A percentile compares a stretch with the other conserved stretches of the same genome.
Evolutionary conservation across 257 asterid species (phyloP).

Genomic region (Ilex asprella): DNA sequence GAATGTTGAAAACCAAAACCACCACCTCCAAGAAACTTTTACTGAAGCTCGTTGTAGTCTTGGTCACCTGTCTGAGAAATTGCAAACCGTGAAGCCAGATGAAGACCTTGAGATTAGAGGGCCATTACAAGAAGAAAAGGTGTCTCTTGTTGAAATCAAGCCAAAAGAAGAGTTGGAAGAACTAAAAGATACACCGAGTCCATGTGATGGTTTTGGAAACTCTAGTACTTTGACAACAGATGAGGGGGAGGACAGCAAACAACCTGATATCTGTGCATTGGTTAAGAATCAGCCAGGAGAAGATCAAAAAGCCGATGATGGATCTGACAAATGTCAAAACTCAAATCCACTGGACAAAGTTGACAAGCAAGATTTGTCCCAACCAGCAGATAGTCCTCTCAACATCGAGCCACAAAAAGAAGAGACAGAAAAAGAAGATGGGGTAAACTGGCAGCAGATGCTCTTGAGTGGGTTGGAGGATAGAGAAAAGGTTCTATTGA

Average conservation of each 20-base stretch:
- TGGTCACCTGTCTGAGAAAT: slow-evolving; percentile 46
- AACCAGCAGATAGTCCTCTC: slow-evolving; percentile 7
- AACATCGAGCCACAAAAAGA: slow-evolving; percentile 12
- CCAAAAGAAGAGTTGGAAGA: slow-evolving; percentile 9
- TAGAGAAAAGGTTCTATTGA: slow-evolving; percentile 57
- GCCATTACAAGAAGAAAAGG: slow-evolving; percentile 13
- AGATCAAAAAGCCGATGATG: slow-evolving; percentile 9
- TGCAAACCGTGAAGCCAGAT: slow-evolving; percentile 28
- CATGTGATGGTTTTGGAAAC: background rate
- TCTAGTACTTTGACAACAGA: slow-evolving; percentile 15
- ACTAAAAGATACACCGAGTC: background rate
- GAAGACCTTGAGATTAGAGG: slow-evolving; percentile 2
- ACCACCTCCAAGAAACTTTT: slow-evolving; percentile 42
- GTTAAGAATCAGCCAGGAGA: slow-evolving; percentile 12
- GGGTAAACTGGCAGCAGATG: slow-evolving; percentile 65
- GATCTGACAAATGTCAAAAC: slow-evolving; percentile 22
- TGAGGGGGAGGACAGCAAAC: slow-evolving; percentile 17
- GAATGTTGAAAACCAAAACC: slow-evolving; percentile 50
- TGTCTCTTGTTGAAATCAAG: slow-evolving; percentile 2
- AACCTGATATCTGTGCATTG: slow-evolving; percentile 13
- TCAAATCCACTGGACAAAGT: slow-evolving; percentile 16
- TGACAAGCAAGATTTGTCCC: slow-evolving; percentile 9
- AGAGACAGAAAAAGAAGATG: slow-evolving; percentile 27
- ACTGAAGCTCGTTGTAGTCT: slow-evolving; percentile 54
- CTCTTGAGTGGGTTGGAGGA: slow-evolving; percentile 70